Percentiles rank a stretch among this genome's conserved stretches.
Conservation (phyloP, 306 rosid genomes). For the Cucumis hystrix region DNA sequence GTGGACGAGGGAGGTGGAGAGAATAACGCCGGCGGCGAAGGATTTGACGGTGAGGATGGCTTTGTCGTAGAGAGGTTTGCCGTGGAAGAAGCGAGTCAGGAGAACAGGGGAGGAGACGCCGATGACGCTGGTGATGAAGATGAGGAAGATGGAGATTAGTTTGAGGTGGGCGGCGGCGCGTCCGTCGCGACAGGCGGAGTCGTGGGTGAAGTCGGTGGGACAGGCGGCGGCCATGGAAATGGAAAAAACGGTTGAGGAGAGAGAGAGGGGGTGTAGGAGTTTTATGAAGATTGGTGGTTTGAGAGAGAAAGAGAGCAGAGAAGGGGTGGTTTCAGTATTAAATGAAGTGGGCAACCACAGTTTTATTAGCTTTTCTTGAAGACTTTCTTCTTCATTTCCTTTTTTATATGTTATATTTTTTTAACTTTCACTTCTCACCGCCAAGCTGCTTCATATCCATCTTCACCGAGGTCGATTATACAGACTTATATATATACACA, state of each 20-base stretch:
- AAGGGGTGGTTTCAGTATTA: not conserved
- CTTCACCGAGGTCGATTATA: too few species aligned
- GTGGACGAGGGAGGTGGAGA: conserved; percentile 91
- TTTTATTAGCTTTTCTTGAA: too few species aligned
- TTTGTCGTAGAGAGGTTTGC: conserved; percentile 66
- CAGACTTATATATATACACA: too few species aligned
- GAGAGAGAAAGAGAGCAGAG: too few species aligned
- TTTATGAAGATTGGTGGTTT: not conserved
- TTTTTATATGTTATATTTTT: too few species aligned
- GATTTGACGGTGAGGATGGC: conserved; percentile 58
- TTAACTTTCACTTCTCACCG: too few species aligned
- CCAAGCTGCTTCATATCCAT: too few species aligned
- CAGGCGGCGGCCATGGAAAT: conserved; percentile 17
- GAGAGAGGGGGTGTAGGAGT: not conserved
- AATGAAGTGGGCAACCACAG: not conserved
- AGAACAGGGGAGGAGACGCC: conserved; percentile 71
- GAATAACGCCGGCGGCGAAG: conserved; percentile 95
- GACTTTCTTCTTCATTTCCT: too few species aligned
- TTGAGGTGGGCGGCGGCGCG: conserved; percentile 58
- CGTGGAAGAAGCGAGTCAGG: conserved; percentile 60
- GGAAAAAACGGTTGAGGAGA: not conserved
- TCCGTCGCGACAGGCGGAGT: conserved; percentile 42
- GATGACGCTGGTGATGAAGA: conserved; percentile 57
- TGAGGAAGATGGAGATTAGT: conserved; percentile 43
- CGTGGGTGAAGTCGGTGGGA: conserved; percentile 24